phyloP scores from a whole-genome alignment of 2,329 filamentous ascomycete genomes.

The Endocalyx cinctus region DNA sequence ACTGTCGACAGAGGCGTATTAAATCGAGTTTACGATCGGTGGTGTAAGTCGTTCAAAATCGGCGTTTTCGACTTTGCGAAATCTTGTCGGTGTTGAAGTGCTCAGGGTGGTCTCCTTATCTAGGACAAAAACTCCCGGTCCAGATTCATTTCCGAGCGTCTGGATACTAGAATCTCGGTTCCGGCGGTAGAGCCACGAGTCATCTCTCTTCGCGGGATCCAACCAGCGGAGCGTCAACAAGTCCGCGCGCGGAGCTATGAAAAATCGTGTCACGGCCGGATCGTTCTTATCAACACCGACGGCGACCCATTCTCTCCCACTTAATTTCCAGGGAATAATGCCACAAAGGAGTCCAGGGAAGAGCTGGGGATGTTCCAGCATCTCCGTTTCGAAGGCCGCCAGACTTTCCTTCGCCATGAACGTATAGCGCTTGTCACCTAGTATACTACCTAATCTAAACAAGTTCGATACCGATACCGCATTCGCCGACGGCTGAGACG shows the following conservation, averaged over 20 bases:
- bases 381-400: conserved; percentile 83
- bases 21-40: too few species aligned
- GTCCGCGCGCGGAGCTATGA: conserved; percentile 19
- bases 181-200: too few species aligned
- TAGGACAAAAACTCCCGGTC: too few species aligned
- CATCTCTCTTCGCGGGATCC: conserved; percentile 1
- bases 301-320: conserved; percentile 43
- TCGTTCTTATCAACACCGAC: conserved; percentile 13
- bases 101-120: too few species aligned
- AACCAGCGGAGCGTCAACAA: conserved; percentile 23
- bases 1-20: too few species aligned
- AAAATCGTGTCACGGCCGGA: conserved; percentile 9
- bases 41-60: too few species aligned
- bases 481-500: conserved; percentile 84
- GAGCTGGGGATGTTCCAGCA: conserved; percentile 88
- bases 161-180: too few species aligned
- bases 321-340: conserved; percentile 71
- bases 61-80: too few species aligned
- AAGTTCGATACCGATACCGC: conserved; percentile 82
- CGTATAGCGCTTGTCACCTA: conserved; percentile 62
- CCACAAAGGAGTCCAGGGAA: conserved; percentile 76
- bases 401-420: conserved; percentile 68
- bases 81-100: too few species aligned
- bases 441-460: conserved; percentile 69
- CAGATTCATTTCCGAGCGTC: too few species aligned